Conservation (phyloP, 2,329 filamentous ascomycete species). For the Helotiales sp. region DNA sequence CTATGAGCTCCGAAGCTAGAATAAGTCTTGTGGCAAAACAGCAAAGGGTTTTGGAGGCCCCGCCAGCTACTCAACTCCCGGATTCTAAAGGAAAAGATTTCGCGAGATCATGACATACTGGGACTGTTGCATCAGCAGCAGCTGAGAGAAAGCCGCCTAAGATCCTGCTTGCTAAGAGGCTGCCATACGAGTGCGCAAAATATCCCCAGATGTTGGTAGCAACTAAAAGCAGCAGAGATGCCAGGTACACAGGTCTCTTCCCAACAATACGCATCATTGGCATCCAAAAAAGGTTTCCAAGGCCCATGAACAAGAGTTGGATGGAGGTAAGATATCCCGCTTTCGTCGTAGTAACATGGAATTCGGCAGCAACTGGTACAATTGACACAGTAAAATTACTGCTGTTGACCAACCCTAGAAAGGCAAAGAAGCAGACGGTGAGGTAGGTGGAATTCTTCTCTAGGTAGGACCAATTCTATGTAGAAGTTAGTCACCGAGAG, state of each 20-base stretch:
- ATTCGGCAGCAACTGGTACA: constrained; percentile 35
- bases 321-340: constrained; percentile 29
- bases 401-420: constrained; percentile 40
- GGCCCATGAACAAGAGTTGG: constrained; percentile 35
- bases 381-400: constrained; percentile 41
- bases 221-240: constrained; percentile 35
- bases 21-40: too few species aligned
- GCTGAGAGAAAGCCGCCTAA: constrained; percentile 32
- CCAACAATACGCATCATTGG: constrained; percentile 39
- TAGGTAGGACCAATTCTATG: constrained; percentile 12
- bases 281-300: constrained; percentile 40
- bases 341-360: constrained; percentile 24
- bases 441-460: constrained; percentile 32
- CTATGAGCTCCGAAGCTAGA: too few species aligned
- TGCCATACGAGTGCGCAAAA: constrained; percentile 28
- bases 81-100: too few species aligned
- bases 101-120: too few species aligned
- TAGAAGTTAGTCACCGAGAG: neutral
- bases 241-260: constrained; percentile 37
- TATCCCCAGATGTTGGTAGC: constrained; percentile 39
- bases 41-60: too few species aligned
- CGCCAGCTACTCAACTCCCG: too few species aligned
- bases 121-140: constrained; percentile 39
- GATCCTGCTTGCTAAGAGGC: constrained; percentile 32
- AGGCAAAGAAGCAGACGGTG: constrained; percentile 41